Evolutionary conservation across 768 basidiomycete species (phyloP), one percentile per base, ranked within the genome.

Genomic region (Crassisporium funariophilum): DNA sequence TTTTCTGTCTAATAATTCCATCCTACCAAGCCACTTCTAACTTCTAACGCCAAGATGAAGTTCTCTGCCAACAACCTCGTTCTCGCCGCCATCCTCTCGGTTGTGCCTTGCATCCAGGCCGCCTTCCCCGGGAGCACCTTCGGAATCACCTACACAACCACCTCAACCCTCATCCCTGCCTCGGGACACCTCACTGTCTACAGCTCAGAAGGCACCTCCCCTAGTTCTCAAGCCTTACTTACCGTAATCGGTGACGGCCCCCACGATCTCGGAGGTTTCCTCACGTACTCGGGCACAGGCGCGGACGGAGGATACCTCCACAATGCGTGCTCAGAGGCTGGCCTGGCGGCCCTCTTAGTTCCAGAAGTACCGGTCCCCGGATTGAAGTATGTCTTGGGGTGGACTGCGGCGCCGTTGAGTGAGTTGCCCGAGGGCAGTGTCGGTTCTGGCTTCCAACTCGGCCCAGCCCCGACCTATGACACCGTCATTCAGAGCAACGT

Each of bases 91-190:
- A 11, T 37, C n/a, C 19, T 21, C 23, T n/a, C n/a, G n/a, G n/a
- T n/a, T n/a, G n/a, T n/a, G n/a, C 22, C 12, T 15, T 44, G 12
- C 15, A n/a, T 15, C 29, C 15, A 44, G 6, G 46, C 38, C 6
- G 41, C 46, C 4, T 41, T 48, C 29, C 46, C 46, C 9, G 46
- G 46, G 15, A 41, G 39, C 46, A 34, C 39, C n/a, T 48, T 48
- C 17, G 39, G 46, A 8, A n/a, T 48, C 7, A 22, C 27, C 17
- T 48, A 48, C 46, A 48, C 21, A 33, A 23, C 21, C 12, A 27
- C 41, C 12, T 42, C 33, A 13, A 19, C 5, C 27, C 15, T 35
- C 1, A 43, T 49, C 17, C 41, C 34, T 17, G 3, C 41, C 35
- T 4, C 41, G 15, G 47, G 47, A 2, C 47, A 43, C 33, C 41